These are phyloP conservation scores for Chlorella sp. DNA, from an alignment of 139 green algal genomes.

Conservation along the genomic window DNA sequence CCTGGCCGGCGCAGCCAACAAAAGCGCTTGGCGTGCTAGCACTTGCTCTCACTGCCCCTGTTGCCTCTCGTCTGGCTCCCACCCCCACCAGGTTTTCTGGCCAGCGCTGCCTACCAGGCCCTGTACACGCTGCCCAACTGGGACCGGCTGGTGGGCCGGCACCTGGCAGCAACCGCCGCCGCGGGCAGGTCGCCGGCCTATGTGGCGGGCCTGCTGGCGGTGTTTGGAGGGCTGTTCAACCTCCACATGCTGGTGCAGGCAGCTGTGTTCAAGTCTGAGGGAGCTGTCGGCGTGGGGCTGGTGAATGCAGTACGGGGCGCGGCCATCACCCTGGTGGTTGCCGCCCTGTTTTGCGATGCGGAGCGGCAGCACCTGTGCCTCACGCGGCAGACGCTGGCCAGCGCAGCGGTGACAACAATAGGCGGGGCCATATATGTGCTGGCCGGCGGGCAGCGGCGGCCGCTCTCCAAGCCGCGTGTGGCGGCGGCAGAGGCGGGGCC, in stretches of 20 bases:
- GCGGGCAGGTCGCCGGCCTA: not conserved
- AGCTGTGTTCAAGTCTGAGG: slow-evolving; percentile 50
- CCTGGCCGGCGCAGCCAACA: slow-evolving; percentile 31
- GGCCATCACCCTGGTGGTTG: slow-evolving; percentile 38
- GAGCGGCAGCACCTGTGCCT: slow-evolving; percentile 29
- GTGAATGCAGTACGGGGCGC: slow-evolving; percentile 56
- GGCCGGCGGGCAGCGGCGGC: not conserved
- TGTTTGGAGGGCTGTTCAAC: slow-evolving; percentile 55
- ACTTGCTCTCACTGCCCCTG: no score
- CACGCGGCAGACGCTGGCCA: not conserved
- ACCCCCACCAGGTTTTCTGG: slow-evolving; percentile 23
- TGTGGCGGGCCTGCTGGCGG: slow-evolving; percentile 24
- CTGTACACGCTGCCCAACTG: slow-evolving; percentile 47
- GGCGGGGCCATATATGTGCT: slow-evolving; percentile 42
- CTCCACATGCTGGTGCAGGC: slow-evolving; percentile 57
- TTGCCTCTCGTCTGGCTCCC: not conserved
- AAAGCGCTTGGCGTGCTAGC: no score
- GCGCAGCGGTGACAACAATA: slow-evolving; percentile 28
- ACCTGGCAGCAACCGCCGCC: slow-evolving; percentile 17
- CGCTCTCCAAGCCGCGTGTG: not conserved
- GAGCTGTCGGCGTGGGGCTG: slow-evolving; percentile 57
- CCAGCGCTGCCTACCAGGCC: slow-evolving; percentile 39
- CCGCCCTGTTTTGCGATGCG: slow-evolving; percentile 45
- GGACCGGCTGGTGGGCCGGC: slow-evolving; percentile 30
- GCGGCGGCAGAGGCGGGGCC: not conserved